Conservation (phyloP, 1,284 basidiomycete species). For the Pseudozyma thailandica region DNA sequence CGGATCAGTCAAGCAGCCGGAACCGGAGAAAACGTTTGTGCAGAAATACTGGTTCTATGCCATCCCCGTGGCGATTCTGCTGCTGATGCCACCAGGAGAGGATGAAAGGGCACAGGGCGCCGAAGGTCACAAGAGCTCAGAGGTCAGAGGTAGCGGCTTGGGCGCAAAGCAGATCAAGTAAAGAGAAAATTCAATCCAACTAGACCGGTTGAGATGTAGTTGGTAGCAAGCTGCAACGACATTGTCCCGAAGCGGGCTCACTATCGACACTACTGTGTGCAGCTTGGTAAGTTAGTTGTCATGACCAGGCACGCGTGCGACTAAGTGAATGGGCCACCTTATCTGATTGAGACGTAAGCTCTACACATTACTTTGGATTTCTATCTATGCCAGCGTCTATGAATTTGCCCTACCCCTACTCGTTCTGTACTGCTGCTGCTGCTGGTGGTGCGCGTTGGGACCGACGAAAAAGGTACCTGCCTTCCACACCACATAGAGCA, state of each 20-base stretch:
- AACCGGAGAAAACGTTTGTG: slow-evolving; percentile 44
- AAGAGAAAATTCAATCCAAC: too few species aligned
- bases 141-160: slow-evolving; percentile 13
- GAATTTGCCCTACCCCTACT: neutral
- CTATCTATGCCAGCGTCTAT: neutral
- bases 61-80: slow-evolving; percentile 46
- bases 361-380: too few species aligned
- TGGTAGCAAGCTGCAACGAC: too few species aligned
- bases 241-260: too few species aligned
- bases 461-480: slow-evolving; percentile 38
- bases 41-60: slow-evolving; percentile 60
- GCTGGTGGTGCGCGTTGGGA: too few species aligned
- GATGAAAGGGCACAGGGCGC: slow-evolving; percentile 28
- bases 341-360: too few species aligned
- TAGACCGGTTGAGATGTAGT: too few species aligned
- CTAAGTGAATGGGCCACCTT: too few species aligned
- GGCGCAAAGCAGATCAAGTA: slow-evolving; percentile 24
- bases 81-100: slow-evolving; percentile 43
- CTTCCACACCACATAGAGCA: slow-evolving; percentile 52
- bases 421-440: too few species aligned
- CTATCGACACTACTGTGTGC: too few species aligned
- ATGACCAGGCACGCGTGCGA: too few species aligned
- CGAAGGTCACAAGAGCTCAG: slow-evolving; percentile 13
- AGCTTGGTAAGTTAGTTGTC: too few species aligned
- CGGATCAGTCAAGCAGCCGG: slow-evolving; percentile 24